Percentiles rank a stretch among this genome's conserved stretches.
These are phyloP conservation scores for Ogataea hybrid DNA, from an alignment of 1,139 yeast species.

Conservation along the genomic window DNA sequence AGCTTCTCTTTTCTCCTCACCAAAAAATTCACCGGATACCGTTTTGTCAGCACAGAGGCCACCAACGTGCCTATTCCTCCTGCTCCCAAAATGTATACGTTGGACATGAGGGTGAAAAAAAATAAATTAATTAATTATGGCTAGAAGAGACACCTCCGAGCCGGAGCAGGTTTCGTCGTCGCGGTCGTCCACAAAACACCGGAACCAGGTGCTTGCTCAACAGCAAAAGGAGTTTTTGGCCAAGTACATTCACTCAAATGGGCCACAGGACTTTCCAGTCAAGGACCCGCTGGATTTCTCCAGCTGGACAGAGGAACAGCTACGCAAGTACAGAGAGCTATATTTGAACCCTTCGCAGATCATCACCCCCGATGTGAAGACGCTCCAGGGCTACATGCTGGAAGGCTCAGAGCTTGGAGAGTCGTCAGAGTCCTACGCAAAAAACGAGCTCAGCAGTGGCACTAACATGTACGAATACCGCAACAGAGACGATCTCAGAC, in stretches of 20 bases:
- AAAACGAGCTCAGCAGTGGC: constrained; percentile 26
- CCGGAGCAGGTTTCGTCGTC: constrained; percentile 14
- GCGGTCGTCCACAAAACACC: constrained; percentile 44
- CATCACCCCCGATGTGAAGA: constrained; percentile 48
- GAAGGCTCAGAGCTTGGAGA: constrained; percentile 59
- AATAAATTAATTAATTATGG: constrained; percentile 9
- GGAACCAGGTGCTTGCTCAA: constrained; percentile 54
- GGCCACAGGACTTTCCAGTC: constrained; percentile 52
- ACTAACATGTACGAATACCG: constrained; percentile 30
- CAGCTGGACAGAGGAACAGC: constrained; percentile 47
- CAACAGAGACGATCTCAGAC: constrained; percentile 26
- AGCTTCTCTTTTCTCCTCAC: constrained; percentile 27
- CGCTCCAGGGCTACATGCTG: constrained; percentile 59
- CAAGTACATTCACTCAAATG: constrained; percentile 62
- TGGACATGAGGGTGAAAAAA: constrained; percentile 2
- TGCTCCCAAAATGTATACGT: constrained; percentile 31
- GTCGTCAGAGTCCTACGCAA: constrained; percentile 42
- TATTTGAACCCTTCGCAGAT: constrained; percentile 40
- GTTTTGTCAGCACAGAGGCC: constrained; percentile 22
- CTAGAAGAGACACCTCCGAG: constrained; percentile 20
- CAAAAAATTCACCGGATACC: constrained; percentile 25
- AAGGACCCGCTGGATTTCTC: constrained; percentile 61
- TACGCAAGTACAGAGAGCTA: constrained; percentile 56
- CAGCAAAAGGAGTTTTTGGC: constrained; percentile 60
- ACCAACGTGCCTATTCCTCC: constrained; percentile 33